phyloP scores from a whole-genome alignment of 1,284 basidiomycete species.

The Trametes sp. region DNA sequence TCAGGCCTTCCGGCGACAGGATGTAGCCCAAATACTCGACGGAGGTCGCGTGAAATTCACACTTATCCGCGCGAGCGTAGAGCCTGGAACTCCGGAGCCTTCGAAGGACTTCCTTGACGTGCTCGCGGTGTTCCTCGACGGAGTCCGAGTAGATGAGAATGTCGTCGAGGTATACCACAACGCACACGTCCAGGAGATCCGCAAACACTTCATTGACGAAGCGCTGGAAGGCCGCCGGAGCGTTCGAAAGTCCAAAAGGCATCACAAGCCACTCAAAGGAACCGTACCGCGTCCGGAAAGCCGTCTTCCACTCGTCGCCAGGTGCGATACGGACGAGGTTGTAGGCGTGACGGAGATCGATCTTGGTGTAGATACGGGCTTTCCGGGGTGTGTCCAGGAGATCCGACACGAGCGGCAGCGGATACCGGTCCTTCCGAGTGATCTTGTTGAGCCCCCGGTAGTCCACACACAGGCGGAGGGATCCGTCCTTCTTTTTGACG shows the following conservation, averaged over 20 bases:
- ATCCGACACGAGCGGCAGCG: constrained; percentile 49
- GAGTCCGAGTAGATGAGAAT: constrained; percentile 36
- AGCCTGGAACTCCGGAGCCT: constrained; percentile 42
- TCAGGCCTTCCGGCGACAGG: constrained; percentile 40
- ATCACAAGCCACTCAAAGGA: constrained; percentile 48
- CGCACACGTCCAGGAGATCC: constrained; percentile 30
- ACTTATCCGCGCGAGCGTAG: constrained; percentile 49
- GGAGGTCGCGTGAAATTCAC: constrained; percentile 41
- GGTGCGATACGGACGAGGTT: constrained; percentile 39
- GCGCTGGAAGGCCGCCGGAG: constrained; percentile 37
- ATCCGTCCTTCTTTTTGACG: constrained; percentile 54
- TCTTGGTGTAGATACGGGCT: constrained; percentile 40
- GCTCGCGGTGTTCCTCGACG: constrained; percentile 34
- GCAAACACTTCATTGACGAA: constrained; percentile 37
- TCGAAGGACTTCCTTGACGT: constrained; percentile 45
- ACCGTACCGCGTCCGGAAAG: constrained; percentile 47
- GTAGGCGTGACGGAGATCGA: constrained; percentile 44
- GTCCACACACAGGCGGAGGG: constrained; percentile 49
- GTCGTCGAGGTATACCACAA: constrained; percentile 38
- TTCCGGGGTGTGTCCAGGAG: constrained; percentile 41
- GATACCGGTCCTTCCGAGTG: constrained; percentile 48
- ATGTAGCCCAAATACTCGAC: constrained; percentile 53
- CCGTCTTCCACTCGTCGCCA: constrained; percentile 46
- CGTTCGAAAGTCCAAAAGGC: constrained; percentile 44
- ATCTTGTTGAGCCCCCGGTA: constrained; percentile 52